Evolutionary conservation across 805 yeast genomes (phyloP).

Genomic region (Blastobotrys terrestris): DNA sequence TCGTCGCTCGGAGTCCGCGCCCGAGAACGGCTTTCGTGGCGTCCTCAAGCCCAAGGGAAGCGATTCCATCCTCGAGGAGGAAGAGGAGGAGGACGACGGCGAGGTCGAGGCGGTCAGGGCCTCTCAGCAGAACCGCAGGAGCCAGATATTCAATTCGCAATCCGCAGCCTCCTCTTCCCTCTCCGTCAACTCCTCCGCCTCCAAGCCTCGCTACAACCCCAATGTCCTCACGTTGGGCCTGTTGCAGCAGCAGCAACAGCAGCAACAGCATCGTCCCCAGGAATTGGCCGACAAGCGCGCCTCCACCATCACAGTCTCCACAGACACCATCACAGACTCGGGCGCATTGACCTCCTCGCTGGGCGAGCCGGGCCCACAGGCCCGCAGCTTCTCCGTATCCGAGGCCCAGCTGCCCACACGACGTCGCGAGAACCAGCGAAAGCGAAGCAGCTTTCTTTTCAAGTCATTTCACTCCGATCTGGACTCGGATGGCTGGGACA

Average conservation of each 20-base stretch:
- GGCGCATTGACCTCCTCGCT: slow-evolving; percentile 1
- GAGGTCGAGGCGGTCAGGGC: neutral
- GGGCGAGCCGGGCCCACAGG: slow-evolving; percentile 30
- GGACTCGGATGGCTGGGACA: neutral
- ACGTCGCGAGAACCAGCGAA: slow-evolving; percentile 4
- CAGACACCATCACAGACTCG: slow-evolving; percentile 4
- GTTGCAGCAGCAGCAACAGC: slow-evolving; percentile 3
- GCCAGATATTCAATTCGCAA: neutral
- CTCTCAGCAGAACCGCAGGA: neutral
- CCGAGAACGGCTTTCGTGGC: slow-evolving; percentile 35
- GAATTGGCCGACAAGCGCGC: neutral
- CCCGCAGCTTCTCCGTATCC: slow-evolving; percentile 10
- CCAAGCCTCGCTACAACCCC: slow-evolving; percentile 8
- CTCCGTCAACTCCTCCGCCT: slow-evolving; percentile 12
- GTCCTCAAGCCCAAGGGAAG: slow-evolving; percentile 7
- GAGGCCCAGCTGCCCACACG: slow-evolving; percentile 10
- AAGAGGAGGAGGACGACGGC: slow-evolving; percentile 10
- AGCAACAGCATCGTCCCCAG: neutral
- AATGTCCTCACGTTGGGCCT: slow-evolving; percentile 5
- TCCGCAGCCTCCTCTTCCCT: slow-evolving; percentile 12
- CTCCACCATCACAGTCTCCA: slow-evolving; percentile 1
- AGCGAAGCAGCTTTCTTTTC: neutral
- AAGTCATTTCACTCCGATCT: neutral
- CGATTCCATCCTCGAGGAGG: slow-evolving; percentile 27
- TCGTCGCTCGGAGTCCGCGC: slow-evolving; percentile 53